Base-by-base conservation (phyloP, 2,329 filamentous ascomycete species). In the Zymoseptoria crescenta region DNA sequence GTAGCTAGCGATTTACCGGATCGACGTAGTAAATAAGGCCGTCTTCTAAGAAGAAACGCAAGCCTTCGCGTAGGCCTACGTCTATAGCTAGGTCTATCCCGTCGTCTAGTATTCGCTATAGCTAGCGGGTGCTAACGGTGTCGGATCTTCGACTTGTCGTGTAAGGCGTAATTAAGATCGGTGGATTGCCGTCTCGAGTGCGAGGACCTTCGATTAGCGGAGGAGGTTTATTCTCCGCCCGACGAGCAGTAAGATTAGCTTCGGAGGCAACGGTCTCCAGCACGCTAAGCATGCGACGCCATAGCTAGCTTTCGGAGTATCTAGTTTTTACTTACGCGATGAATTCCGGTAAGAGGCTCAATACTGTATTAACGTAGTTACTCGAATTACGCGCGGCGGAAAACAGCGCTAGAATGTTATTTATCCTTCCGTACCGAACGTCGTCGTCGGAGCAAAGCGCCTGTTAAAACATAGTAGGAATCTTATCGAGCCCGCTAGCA, bases 1-100 rank as follows among this genome's bases (percentile, higher is more conserved):
- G 29, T 13, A 27, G n/a, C n/a, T 55, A 49, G 8, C n/a, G 3
- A 13, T 19, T 55, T 20, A 48, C 48, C 1, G 8, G 54, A 24
- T 55, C 54, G 35, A 55, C 27, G n/a, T 55, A 55, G 54, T 48
- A 55, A 49, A 55, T 55, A 48, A 55, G 54, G 10, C 19, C 16
- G 20, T 55, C 54, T 49, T 55, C 41, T 20, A 49, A 8, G 35
- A 55, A 55, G 30, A 48, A 55, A 1, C 54, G 54, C 8, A 55
- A 27, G 9, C 35, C 54, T 27, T 55, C 35, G 2, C 41, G 8
- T 28, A 27, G n/a, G 3, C 24, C 5, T 13, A 13, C 9, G 54
- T 55, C 54, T 41, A 55, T 27, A 5, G 19, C 20, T 21, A n/a
- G 35, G 6, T 55, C 29, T 8, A 4, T 13, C 19, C 30, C 8